Base-by-base conservation (phyloP, 2,329 filamentous ascomycete genomes). In the Fusarium continuum region DNA sequence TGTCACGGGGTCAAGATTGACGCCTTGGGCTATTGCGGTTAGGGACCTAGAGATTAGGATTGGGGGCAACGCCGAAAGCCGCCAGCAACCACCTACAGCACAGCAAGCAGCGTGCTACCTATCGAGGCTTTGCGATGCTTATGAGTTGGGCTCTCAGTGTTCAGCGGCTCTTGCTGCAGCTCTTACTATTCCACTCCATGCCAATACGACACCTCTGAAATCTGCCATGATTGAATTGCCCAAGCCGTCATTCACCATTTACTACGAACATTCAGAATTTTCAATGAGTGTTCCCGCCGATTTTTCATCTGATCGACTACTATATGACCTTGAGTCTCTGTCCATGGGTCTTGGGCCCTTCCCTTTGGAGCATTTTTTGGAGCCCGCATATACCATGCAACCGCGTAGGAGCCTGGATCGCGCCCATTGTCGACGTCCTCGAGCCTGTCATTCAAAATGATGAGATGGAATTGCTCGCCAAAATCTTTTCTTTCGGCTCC, bases 341-440 rank as follows among this genome's bases (percentile, higher is more conserved):
- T 29, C 26, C 40, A 2, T 43, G 35, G 54, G 35, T 31, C 6
- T 6, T 43, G 8, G 54, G 54, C 9, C 40, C 35, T 13, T 14
- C 47, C 11, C 40, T 57, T n/a, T 57, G 48, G 22, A 53, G 47
- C 11, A 35, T 51, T 2, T 57, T 57, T n/a, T 57, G 47, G 54
- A 22, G 32, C 29, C 54, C 26, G 31, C 13, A 36, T 26, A 28
- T 52, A 9, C 40, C 48, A 40, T 47, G 54, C n/a, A 57, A 46
- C 19, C 23, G n/a, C 1, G 40, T 13, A 8, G 39, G 54, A 38
- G 40, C 54, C 29, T 52, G 47, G 54, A 14, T 43, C 8, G 16
- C 16, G 10, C 54, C 54, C 17, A 57, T 53, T 26, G 19, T 26
- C 8, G 34, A n/a, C 10, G 20, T 22, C 4, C n/a, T 57, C 9